Evolutionary conservation across 257 asterid species (phyloP).

Genomic region (Fraxinus quadrangulata): DNA sequence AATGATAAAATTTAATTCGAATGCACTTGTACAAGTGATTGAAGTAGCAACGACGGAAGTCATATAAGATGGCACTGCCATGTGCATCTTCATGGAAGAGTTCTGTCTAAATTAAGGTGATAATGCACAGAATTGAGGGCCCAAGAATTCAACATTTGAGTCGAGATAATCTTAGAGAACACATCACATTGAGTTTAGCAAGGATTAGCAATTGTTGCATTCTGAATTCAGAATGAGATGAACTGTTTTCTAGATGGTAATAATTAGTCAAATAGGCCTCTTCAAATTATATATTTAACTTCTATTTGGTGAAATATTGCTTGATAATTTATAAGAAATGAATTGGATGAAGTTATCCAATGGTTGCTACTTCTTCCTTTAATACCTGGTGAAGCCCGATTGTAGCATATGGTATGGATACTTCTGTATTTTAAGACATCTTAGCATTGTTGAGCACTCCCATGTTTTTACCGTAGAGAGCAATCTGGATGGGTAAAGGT

Average conservation of each 20-base stretch:
- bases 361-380: background rate
- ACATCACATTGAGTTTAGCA: background rate
- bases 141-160: background rate
- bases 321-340: too few species aligned
- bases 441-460: background rate
- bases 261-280: background rate
- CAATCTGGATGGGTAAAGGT: background rate
- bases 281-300: background rate
- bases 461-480: background rate
- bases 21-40: background rate
- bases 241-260: background rate
- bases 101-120: background rate
- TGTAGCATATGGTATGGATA: background rate
- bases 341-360: background rate
- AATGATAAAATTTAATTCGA: background rate
- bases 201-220: conserved; percentile 4
- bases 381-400: background rate
- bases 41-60: background rate
- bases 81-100: background rate
- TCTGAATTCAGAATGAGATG: background rate
- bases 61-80: background rate
- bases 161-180: background rate
- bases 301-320: background rate
- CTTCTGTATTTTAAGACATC: background rate
- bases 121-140: conserved; percentile 1